phyloP scores from a whole-genome alignment of 805 yeast species.

The Schizosaccharomyces japonicus region DNA sequence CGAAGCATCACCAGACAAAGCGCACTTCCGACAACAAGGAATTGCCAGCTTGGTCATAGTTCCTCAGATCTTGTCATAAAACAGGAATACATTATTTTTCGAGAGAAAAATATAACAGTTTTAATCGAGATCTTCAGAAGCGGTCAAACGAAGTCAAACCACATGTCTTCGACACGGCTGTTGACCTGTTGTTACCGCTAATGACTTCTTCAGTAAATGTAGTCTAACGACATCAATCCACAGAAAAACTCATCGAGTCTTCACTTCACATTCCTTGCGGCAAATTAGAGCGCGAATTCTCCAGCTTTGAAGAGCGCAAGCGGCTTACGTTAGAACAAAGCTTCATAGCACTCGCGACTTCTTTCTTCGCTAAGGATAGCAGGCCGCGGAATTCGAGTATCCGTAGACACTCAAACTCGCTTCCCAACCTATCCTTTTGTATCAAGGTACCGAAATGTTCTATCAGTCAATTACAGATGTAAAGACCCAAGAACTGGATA shows the following conservation, averaged over 20 bases:
- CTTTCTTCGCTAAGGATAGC: too few relatives aligned
- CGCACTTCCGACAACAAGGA: background rate
- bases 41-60: background rate
- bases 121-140: background rate
- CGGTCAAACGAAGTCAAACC: background rate
- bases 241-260: constrained; percentile 1
- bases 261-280: background rate
- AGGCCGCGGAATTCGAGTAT: background rate
- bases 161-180: background rate
- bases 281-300: background rate
- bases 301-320: background rate
- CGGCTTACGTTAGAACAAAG: too few relatives aligned
- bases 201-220: background rate
- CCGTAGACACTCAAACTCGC: constrained; percentile 1
- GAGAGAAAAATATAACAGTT: background rate
- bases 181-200: background rate
- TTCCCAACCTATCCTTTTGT: background rate
- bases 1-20: background rate
- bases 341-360: too few relatives aligned
- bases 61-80: background rate
- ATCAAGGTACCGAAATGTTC: background rate
- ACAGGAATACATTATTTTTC: background rate
- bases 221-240: background rate
- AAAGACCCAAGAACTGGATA: too few relatives aligned
- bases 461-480: too few relatives aligned